A percentile compares a stretch with the other conserved stretches of the same genome.
Conservation (phyloP, 1,284 basidiomycete species). For the Ganoderma lingzhi region DNA sequence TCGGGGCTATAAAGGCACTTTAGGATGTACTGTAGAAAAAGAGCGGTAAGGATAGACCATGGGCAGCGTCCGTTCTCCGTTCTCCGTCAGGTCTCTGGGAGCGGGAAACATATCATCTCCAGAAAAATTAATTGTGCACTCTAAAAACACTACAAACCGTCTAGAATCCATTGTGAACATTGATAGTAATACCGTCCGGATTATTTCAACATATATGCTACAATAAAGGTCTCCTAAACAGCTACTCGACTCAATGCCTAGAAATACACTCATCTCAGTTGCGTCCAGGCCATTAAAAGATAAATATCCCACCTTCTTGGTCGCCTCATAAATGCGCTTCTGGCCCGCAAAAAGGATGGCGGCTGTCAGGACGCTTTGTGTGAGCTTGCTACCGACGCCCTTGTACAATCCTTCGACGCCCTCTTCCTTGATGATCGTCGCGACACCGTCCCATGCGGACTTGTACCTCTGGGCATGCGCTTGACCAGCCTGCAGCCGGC, state of each 20-base stretch:
- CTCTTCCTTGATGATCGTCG: slow-evolving; percentile 79
- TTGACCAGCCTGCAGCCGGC: slow-evolving; percentile 81
- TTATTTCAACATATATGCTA: neutral
- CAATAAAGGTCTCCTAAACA: slow-evolving; percentile 8
- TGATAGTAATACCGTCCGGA: neutral
- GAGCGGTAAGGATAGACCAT: neutral
- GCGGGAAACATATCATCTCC: neutral
- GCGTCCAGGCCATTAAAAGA: neutral
- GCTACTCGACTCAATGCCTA: slow-evolving; percentile 27
- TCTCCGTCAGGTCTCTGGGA: neutral
- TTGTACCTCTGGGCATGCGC: slow-evolving; percentile 69
- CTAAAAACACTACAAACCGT: slow-evolving; percentile 2
- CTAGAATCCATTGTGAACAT: neutral
- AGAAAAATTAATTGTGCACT: neutral
- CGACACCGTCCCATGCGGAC: slow-evolving; percentile 74
- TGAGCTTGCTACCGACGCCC: slow-evolving; percentile 85
- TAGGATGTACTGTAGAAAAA: neutral
- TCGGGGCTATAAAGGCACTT: neutral
- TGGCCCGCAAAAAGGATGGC: slow-evolving; percentile 91
- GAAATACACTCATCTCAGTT: neutral
- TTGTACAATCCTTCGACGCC: slow-evolving; percentile 86
- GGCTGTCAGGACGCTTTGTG: slow-evolving; percentile 91
- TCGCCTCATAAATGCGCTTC: slow-evolving; percentile 76
- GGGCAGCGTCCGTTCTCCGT: neutral
- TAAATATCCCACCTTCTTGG: slow-evolving; percentile 56